Base-by-base conservation (phyloP, 257 asterid genomes). In the Euphrasia confusa region DNA sequence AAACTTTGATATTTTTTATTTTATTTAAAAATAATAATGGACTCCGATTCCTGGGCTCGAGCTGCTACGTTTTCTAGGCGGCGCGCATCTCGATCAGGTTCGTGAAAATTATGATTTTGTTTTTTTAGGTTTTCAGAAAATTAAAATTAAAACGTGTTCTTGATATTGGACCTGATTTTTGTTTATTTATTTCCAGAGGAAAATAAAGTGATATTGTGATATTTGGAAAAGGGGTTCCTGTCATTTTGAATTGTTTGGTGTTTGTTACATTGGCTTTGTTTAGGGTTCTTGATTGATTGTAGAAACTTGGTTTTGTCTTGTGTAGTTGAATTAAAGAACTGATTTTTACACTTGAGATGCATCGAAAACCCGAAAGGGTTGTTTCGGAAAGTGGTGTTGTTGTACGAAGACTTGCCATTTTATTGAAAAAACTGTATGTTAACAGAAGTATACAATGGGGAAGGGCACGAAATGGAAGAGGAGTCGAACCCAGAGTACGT, bases 1-100 rank as follows among this genome's bases (percentile, higher is more conserved):
- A 56, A 12, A 37, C 1, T 63, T 33, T 30, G 21, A 17, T 64
- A 27, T 66, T 67, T 67, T 39, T 10, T 5, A 10, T 45, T 12
- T n/a, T 0, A 12, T 45, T 45, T 12, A 2, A 10, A 44, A 44
- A 12, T 3, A 53, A 24, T 7, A 63, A 87, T 90, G 97, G 89
- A 90, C 65, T 80, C 95, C 24, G 90, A 84, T 75, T 81, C 95
- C 0, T 88, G 97, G 95, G 32, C 78, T 50, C 87, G 95, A 58
- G 64, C 74, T 45, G 75, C 90, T 39, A 24, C 65, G 59, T 76
- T 66, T 66, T 62, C 81, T 7, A 71, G 93, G 78, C 92, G 95
- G 15, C 65, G 64, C 63, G 79, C 74, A 65, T 76, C 89, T 60
- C 90, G 93, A 75, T 77, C 96, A 82, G 96, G 95, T 85, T 53